These are phyloP conservation scores for Aspergillus phoenicis DNA, from an alignment of 2,329 filamentous ascomycete genomes.

Conservation along the genomic window DNA sequence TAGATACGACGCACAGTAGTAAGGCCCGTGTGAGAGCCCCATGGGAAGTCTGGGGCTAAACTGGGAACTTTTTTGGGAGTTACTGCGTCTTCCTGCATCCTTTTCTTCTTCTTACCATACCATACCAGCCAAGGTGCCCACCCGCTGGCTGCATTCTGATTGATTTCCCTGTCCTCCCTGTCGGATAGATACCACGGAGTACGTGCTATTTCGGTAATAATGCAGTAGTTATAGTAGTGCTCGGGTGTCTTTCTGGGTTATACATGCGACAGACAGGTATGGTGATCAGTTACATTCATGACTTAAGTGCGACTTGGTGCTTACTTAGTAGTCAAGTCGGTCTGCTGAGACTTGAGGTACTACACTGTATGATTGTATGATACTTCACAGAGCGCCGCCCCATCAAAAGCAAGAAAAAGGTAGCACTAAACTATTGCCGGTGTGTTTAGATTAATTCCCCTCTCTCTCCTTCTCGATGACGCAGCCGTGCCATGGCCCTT, in stretches of 20 bases:
- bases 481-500: not conserved
- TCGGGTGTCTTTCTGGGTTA: too few relatives aligned
- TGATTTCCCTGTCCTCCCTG: not conserved
- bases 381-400: not conserved
- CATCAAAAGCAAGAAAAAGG: not conserved
- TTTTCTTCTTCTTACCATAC: not conserved
- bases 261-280: not conserved
- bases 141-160: not conserved
- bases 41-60: conserved; percentile 17
- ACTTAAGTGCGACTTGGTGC: too few relatives aligned
- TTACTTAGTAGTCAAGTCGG: too few relatives aligned
- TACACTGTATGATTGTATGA: too few relatives aligned
- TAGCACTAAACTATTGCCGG: not conserved
- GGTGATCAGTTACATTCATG: not conserved
- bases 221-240: too few relatives aligned
- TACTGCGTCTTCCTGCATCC: not conserved
- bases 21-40: conserved; percentile 19
- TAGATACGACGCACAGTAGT: not conserved
- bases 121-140: conserved; percentile 1
- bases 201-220: too few relatives aligned
- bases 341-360: too few relatives aligned
- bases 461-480: not conserved
- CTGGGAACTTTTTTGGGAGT: conserved; percentile 1
- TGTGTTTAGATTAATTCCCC: not conserved
- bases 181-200: not conserved